Conservation (phyloP, 2,329 filamentous ascomycete species). For the Bimuria novae-zelandiae region DNA sequence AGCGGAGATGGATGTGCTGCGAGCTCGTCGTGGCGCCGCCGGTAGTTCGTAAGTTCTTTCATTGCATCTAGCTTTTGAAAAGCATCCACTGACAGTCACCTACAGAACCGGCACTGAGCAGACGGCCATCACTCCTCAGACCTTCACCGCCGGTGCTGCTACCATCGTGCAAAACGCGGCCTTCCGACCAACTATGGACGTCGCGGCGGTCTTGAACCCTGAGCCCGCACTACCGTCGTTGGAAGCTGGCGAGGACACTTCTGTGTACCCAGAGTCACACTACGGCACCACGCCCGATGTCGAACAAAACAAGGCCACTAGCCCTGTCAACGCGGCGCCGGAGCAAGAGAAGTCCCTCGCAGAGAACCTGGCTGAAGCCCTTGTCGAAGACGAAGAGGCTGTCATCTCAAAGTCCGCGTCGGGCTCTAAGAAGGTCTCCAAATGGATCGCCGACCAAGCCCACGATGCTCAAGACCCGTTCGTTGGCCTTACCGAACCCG, state of each 20-base stretch:
- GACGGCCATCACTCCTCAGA: not conserved
- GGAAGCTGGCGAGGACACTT: too few species aligned
- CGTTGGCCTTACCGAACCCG: too few species aligned
- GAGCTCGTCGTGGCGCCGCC: not conserved
- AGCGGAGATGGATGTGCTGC: slow-evolving; percentile 6
- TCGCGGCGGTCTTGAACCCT: not conserved
- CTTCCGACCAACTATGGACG: not conserved
- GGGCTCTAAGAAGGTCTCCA: not conserved
- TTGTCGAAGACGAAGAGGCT: not conserved
- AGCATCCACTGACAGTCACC: not conserved
- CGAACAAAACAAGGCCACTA: not conserved
- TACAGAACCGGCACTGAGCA: not conserved
- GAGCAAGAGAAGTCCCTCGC: not conserved
- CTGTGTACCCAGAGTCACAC: not conserved
- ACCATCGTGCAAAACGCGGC: not conserved
- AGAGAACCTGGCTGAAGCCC: not conserved
- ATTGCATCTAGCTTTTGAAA: not conserved
- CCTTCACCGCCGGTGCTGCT: not conserved
- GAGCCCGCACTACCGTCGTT: too few species aligned
- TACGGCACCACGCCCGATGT: not conserved
- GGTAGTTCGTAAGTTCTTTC: slow-evolving; percentile 4
- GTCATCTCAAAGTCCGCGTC: too few species aligned
- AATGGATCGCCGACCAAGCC: not conserved
- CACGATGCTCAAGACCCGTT: not conserved
- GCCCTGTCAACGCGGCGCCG: not conserved